Conservation (phyloP, 2,329 filamentous ascomycete genomes). For the Zymoseptoria ardabiliae region DNA sequence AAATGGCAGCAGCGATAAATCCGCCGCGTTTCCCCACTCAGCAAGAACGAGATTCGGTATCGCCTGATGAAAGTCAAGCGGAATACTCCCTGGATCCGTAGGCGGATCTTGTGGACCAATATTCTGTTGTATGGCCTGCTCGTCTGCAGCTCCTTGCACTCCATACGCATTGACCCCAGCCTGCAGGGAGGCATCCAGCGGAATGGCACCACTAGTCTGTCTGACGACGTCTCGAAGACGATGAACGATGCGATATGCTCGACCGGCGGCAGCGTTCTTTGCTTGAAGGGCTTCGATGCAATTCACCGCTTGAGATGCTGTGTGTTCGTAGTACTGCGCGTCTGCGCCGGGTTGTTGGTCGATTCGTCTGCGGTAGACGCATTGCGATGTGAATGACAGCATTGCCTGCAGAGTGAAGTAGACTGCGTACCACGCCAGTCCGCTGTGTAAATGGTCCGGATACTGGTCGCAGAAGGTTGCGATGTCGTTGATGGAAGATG, state of each 20-base stretch:
- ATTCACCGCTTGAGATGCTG: slow-evolving; percentile 2
- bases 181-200: background rate
- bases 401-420: slow-evolving; percentile 18
- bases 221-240: slow-evolving; percentile 6
- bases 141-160: background rate
- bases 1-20: slow-evolving; percentile 1
- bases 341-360: slow-evolving; percentile 1
- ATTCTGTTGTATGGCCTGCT: background rate
- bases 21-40: slow-evolving; percentile 4
- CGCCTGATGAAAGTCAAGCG: background rate
- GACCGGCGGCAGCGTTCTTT: slow-evolving; percentile 5
- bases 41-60: background rate
- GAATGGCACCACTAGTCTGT: slow-evolving; percentile 3
- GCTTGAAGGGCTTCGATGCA: slow-evolving; percentile 4
- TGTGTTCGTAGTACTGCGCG: slow-evolving; percentile 3
- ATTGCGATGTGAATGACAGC: slow-evolving; percentile 7
- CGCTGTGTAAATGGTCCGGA: slow-evolving; percentile 8
- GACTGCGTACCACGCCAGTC: slow-evolving; percentile 16
- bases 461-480: slow-evolving; percentile 11
- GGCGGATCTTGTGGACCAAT: background rate
- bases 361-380: slow-evolving; percentile 4
- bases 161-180: background rate
- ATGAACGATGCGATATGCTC: slow-evolving; percentile 7
- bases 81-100: background rate
- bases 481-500: slow-evolving; percentile 9